Base-by-base conservation (phyloP, 108 stramenopile species). In the Nitzschia sp. region DNA sequence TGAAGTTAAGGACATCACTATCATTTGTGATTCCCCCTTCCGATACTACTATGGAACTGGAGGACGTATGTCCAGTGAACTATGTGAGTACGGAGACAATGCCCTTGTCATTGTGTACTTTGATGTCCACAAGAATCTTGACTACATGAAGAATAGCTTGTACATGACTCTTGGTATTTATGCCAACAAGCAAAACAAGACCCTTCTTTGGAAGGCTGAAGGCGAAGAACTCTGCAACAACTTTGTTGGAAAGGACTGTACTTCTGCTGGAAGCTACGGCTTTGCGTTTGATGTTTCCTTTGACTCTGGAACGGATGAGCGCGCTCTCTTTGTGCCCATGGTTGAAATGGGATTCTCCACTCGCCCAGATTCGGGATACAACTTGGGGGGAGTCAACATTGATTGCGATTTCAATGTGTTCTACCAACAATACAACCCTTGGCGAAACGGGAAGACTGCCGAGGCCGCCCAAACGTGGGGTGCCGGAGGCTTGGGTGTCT, bases 41-140 rank as follows among this genome's bases (percentile, higher is more conserved):
- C 56, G 68, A 1, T 63, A 41, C 8, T 69, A 62, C 51, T 75
- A 69, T 38, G 61, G 67, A 51, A 63, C 40, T 44, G 61, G 61
- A 8, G 60, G 55, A 10, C 53, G 69, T 40, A 26, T 73, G 21
- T 41, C 51, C 6, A 75, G 74, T 63, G 20, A 20, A 17, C 41
- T 63, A 24, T 75, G 74, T 55, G 67, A 75, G 26, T 75, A 75
- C 57, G 74, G 74, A 20, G 74, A 75, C 67, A 59, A 60, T 6
- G 74, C 65, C 5, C 57, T 57, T 14, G 57, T 75, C 17, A 38
- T 57, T 17, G 67, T 75, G 10, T 19, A 62, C 51, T 75, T 75
- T 39, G 20, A 75, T 25, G 67, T 75, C 29, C 0, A 12, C 19
- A 21, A 44, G 46, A 44, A 62, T 39, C 10, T 75, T 7, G 57